Evolutionary conservation across 2,329 filamentous ascomycete genomes (phyloP).

Genomic region (Monosporascus sp.): DNA sequence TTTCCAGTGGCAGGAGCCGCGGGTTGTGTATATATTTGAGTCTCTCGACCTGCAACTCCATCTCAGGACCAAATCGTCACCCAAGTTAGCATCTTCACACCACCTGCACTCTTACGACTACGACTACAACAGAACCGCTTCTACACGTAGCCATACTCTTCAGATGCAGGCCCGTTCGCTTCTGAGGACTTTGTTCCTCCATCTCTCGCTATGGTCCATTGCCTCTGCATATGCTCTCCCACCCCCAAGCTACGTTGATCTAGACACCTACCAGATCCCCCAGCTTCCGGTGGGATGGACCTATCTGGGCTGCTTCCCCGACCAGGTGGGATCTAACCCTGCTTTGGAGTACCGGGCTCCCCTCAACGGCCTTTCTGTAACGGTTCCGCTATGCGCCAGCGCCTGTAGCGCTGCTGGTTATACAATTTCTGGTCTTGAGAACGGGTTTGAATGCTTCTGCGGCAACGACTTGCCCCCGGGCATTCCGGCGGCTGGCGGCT

Average conservation of each 20-base stretch:
- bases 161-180: neutral
- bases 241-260: neutral
- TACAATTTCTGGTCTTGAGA: slow-evolving; percentile 28
- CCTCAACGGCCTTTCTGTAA: neutral
- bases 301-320: neutral
- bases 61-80: too few relatives aligned
- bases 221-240: neutral
- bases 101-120: neutral
- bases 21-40: too few relatives aligned
- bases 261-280: neutral
- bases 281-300: neutral
- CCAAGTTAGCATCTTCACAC: too few relatives aligned
- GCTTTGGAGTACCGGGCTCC: neutral
- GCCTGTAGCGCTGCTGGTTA: too few relatives aligned
- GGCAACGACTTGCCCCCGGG: slow-evolving; percentile 7
- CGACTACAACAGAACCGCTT: neutral
- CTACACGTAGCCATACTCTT: neutral
- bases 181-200: neutral
- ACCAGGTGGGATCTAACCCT: neutral
- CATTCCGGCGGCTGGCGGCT: slow-evolving; percentile 5
- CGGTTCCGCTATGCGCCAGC: neutral
- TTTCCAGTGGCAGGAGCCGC: too few relatives aligned
- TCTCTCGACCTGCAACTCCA: too few relatives aligned
- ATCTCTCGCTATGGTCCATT: neutral
- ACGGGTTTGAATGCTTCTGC: slow-evolving; percentile 39